phyloP scores from a whole-genome alignment of 2,329 filamentous ascomycete species.

The Ceratocystis destructans region DNA sequence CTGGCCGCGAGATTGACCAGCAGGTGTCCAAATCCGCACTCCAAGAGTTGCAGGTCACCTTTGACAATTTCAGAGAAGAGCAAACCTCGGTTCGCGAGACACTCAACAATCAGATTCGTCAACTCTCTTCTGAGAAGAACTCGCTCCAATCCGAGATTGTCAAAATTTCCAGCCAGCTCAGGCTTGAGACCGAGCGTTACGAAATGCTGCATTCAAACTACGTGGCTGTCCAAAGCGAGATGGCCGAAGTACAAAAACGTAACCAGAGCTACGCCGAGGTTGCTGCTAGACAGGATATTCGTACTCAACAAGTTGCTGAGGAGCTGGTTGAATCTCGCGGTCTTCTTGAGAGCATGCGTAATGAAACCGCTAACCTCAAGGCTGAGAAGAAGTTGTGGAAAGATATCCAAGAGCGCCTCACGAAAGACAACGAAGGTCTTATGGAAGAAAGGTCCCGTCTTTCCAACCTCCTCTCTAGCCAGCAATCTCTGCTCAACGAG shows the following conservation, averaged over 20 bases:
- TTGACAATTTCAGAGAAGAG: conserved; percentile 80
- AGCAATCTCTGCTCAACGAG: conserved; percentile 85
- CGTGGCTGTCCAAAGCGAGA: conserved; percentile 68
- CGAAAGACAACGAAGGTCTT: conserved; percentile 74
- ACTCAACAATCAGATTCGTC: conserved; percentile 72
- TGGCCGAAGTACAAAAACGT: conserved; percentile 72
- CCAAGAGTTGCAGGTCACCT: conserved; percentile 77
- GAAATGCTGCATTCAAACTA: conserved; percentile 86
- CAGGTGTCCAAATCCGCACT: conserved; percentile 55
- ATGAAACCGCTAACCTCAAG: conserved; percentile 83
- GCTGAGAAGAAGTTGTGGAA: conserved; percentile 93
- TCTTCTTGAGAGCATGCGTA: conserved; percentile 71
- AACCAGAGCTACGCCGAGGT: conserved; percentile 64
- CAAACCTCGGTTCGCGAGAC: conserved; percentile 67
- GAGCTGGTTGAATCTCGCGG: conserved; percentile 79
- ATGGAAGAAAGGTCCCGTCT: conserved; percentile 73
- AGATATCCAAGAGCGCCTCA: conserved; percentile 76
- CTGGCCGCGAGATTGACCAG: conserved; percentile 44
- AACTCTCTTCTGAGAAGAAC: conserved; percentile 67
- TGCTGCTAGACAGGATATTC: conserved; percentile 77
- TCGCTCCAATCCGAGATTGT: conserved; percentile 71
- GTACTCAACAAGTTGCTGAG: conserved; percentile 81
- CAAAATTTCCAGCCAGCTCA: conserved; percentile 65
- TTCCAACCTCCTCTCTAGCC: conserved; percentile 66
- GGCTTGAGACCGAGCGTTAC: conserved; percentile 67